Evolutionary conservation across 139 green algal species (phyloP).

Genomic region (Raphidocelis subcapitata): DNA sequence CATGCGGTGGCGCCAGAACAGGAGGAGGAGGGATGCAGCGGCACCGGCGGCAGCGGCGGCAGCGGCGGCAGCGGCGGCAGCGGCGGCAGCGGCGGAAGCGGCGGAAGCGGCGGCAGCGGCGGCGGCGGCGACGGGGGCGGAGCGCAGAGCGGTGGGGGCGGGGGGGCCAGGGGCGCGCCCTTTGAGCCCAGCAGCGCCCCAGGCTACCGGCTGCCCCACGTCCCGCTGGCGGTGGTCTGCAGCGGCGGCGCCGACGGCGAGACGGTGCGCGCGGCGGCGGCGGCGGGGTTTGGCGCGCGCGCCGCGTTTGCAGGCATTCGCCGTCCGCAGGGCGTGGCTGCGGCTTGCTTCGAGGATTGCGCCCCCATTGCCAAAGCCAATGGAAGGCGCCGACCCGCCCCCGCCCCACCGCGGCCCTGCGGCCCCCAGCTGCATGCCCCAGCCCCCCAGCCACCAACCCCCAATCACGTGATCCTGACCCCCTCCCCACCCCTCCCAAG

Average conservation of each 20-base stretch:
- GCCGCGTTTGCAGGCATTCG: background rate
- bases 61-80: background rate
- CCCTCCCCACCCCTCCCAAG: conserved; percentile 1
- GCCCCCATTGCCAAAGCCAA: background rate
- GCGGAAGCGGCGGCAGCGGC: background rate
- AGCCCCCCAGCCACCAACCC: background rate
- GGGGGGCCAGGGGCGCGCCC: conserved; percentile 5
- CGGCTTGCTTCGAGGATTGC: background rate
- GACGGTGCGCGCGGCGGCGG: background rate
- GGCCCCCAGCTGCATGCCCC: no score
- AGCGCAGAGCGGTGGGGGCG: conserved; percentile 5
- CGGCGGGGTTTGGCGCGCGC: background rate
- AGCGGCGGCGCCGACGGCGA: background rate
- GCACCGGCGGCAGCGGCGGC: background rate
- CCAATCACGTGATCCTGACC: background rate
- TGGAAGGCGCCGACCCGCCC: no score
- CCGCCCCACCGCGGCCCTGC: no score
- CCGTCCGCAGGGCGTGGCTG: background rate
- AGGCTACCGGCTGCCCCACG: conserved; percentile 71
- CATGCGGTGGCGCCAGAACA: background rate
- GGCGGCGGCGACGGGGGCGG: background rate
- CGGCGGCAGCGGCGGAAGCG: conserved; percentile 8
- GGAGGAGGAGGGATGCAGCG: background rate
- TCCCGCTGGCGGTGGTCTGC: conserved; percentile 27
- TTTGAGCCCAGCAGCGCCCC: conserved; percentile 49